Evolutionary conservation across 1,284 basidiomycete species (phyloP), one percentile per base, ranked within the genome.

Genomic region (Lentinula novae-zelandiae): DNA sequence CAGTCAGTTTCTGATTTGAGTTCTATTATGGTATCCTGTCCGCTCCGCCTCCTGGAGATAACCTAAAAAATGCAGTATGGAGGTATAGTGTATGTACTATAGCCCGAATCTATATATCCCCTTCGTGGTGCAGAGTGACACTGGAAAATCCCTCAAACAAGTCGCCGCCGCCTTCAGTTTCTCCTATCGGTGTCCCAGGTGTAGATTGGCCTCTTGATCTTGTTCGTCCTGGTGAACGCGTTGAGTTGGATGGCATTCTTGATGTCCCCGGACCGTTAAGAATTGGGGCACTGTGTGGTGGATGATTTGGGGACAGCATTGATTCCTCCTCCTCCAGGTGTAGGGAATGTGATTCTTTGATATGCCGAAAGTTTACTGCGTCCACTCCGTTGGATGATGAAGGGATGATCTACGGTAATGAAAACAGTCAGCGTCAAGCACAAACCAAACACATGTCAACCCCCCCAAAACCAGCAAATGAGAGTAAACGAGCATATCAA

Each of bases 331-430:
- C 82, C 67, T 95, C 94, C 65, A 98, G 84, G 73, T 98, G 93
- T 69, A 98, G 80, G 64, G 92, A 95, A 65, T 87, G 86, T 52
- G 90, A 93, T 76, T 98, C 96, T 66, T 94, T 89, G 70, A 98
- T 80, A 60, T 90, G 85, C 54, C 95, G 87, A 80, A 96, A 97
- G 77, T 97, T 96, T 73, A 90, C 86, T 33, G 92, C 90, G 71
- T 96, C 95, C 54, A 60, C 54, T 36, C 60, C 60, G 53, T 60
- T 60, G 31, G 60, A 60, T 63, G 85, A 76, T 51, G 88, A 83
- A 44, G 94, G 95, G 38, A 95, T 82, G 70, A 96, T 96, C 86
- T 95, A 73, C 59, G 66, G 44, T 20, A 61, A 62, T 63, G 63
- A 60, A 60, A 57, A 60, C 59, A 60, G 52, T 60, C 52, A 60